These are phyloP conservation scores for Cercospora berteroae DNA, from an alignment of 2,329 filamentous ascomycete species.

Conservation along the genomic window DNA sequence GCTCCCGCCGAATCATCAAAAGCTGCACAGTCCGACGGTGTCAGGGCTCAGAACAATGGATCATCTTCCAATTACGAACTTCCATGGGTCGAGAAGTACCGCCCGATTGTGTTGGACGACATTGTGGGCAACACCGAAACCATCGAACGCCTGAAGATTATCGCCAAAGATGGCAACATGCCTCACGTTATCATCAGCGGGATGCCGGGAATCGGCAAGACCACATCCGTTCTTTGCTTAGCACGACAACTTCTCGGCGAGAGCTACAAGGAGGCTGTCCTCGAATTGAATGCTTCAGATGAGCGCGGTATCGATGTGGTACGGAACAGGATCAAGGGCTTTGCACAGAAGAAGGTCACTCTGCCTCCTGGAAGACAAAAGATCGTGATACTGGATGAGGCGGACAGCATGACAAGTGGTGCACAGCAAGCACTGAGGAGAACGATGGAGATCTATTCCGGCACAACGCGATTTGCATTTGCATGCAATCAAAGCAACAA, in stretches of 20 bases:
- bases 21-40: slow-evolving; percentile 45
- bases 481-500: slow-evolving; percentile 99
- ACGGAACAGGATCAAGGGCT: slow-evolving; percentile 94
- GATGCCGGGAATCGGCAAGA: slow-evolving; percentile 98
- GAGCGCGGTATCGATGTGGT: slow-evolving; percentile 97
- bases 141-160: slow-evolving; percentile 95
- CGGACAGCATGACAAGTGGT: slow-evolving; percentile 93
- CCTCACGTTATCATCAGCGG: slow-evolving; percentile 99
- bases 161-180: slow-evolving; percentile 98
- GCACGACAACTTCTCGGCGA: slow-evolving; percentile 88
- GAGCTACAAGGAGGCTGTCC: slow-evolving; percentile 92
- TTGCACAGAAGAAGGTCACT: slow-evolving; percentile 98
- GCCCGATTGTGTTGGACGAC: slow-evolving; percentile 91
- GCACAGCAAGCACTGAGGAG: slow-evolving; percentile 91
- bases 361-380: slow-evolving; percentile 88
- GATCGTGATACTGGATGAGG: slow-evolving; percentile 95
- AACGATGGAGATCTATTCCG: slow-evolving; percentile 98
- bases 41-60: slow-evolving; percentile 42
- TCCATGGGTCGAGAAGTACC: slow-evolving; percentile 97
- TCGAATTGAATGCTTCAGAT: slow-evolving; percentile 95
- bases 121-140: slow-evolving; percentile 98
- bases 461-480: slow-evolving; percentile 94
- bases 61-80: slow-evolving; percentile 64
- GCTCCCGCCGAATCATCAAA: slow-evolving; percentile 52
- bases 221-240: slow-evolving; percentile 89